Conservation (phyloP, 2,329 filamentous ascomycete genomes). For the Trichoderma sp. region DNA sequence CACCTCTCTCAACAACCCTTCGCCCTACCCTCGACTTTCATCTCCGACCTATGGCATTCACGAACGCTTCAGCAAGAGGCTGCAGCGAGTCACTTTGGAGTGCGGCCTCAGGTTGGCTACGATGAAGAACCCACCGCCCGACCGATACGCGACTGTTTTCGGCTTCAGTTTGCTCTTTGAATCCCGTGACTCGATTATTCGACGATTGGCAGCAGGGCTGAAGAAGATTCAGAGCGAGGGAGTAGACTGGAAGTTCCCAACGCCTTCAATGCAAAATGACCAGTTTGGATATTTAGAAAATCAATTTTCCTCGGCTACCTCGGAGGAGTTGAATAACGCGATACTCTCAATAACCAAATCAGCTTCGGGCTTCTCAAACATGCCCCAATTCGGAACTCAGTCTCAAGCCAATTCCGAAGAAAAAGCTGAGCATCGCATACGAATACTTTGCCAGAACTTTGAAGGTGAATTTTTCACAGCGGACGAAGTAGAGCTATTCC, state of each 20-base stretch:
- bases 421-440: slow-evolving; percentile 50
- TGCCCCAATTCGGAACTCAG: slow-evolving; percentile 50
- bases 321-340: slow-evolving; percentile 7
- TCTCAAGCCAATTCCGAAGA: slow-evolving; percentile 46
- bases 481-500: slow-evolving; percentile 74
- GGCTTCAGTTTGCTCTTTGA: slow-evolving; percentile 69
- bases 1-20: slow-evolving; percentile 28
- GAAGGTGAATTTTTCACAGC: slow-evolving; percentile 77
- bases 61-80: slow-evolving; percentile 69
- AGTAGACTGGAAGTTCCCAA: slow-evolving; percentile 62
- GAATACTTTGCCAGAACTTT: slow-evolving; percentile 60
- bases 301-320: slow-evolving; percentile 3
- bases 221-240: slow-evolving; percentile 41
- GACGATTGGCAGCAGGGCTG: slow-evolving; percentile 42
- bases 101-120: slow-evolving; percentile 60
- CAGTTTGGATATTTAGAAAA: slow-evolving; percentile 61
- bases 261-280: slow-evolving; percentile 66
- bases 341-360: slow-evolving; percentile 31
- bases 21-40: slow-evolving; percentile 42
- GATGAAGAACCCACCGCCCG: slow-evolving; percentile 50
- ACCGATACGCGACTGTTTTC: slow-evolving; percentile 60
- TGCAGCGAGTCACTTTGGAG: slow-evolving; percentile 69
- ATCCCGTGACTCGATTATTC: slow-evolving; percentile 49
- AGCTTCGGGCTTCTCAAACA: slow-evolving; percentile 26
- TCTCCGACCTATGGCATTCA: slow-evolving; percentile 57